Conservation (phyloP, 2,329 filamentous ascomycete species). For the Aspergillus viridinutans region DNA sequence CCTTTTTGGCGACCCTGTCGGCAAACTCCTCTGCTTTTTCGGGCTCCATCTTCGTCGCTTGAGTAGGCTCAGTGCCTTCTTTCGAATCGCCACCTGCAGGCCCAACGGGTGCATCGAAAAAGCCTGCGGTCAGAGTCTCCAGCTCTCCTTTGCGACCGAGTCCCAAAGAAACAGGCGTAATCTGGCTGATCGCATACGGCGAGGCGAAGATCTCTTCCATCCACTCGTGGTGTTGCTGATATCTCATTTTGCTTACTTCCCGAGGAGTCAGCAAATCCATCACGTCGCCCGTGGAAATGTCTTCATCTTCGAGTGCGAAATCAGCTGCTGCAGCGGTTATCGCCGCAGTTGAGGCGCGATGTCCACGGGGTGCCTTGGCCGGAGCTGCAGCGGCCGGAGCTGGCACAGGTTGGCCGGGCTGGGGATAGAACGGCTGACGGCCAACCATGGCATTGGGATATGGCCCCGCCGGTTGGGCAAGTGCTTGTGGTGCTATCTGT, state of each 20-base stretch:
- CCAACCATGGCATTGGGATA: slow-evolving; percentile 34
- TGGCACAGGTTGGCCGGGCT: slow-evolving; percentile 24
- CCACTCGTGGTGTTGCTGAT: slow-evolving; percentile 96
- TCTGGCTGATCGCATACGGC: slow-evolving; percentile 78
- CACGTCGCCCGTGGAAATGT: slow-evolving; percentile 78
- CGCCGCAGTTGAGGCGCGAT: slow-evolving; percentile 38
- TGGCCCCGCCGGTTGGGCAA: slow-evolving; percentile 46
- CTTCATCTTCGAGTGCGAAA: slow-evolving; percentile 73
- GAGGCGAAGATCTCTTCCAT: slow-evolving; percentile 97
- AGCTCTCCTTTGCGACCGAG: slow-evolving; percentile 81
- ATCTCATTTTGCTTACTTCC: slow-evolving; percentile 81
- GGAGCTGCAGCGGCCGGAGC: slow-evolving; percentile 21
- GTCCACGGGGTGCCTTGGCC: slow-evolving; percentile 40
- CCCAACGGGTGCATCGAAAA: slow-evolving; percentile 63
- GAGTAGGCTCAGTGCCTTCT: slow-evolving; percentile 26
- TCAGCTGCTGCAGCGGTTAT: slow-evolving; percentile 39
- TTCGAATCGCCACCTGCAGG: slow-evolving; percentile 25
- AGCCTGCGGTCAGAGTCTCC: slow-evolving; percentile 73
- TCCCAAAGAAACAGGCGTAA: slow-evolving; percentile 80
- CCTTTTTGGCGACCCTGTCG: slow-evolving; percentile 67
- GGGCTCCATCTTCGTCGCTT: slow-evolving; percentile 62
- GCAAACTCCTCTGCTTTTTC: slow-evolving; percentile 82
- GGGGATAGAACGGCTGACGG: slow-evolving; percentile 35
- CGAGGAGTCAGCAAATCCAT: slow-evolving; percentile 86
- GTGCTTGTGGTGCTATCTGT: slow-evolving; percentile 49